Conservation (phyloP, 1,139 yeast species). For the Zhuliangozyma parablackwelliae region DNA sequence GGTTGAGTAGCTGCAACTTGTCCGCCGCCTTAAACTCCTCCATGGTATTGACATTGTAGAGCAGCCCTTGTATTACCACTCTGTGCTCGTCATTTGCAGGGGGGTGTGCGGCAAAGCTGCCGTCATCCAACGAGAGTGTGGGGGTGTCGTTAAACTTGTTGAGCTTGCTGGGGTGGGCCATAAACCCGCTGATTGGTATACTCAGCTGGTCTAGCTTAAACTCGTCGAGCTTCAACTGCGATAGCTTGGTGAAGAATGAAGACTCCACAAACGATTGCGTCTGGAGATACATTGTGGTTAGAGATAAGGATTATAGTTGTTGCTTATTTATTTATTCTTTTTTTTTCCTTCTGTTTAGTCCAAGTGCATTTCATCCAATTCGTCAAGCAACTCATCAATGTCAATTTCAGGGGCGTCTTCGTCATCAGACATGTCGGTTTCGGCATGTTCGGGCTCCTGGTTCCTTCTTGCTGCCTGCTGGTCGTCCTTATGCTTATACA, state of each 20-base stretch:
- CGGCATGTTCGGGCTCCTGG: slow-evolving; percentile 34
- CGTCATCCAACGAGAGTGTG: slow-evolving; percentile 32
- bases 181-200: slow-evolving; percentile 35
- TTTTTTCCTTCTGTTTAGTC: slow-evolving; percentile 30
- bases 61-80: slow-evolving; percentile 15
- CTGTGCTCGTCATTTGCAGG: slow-evolving; percentile 17
- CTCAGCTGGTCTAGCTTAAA: slow-evolving; percentile 56
- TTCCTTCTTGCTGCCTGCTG: slow-evolving; percentile 10
- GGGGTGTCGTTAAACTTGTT: slow-evolving; percentile 42
- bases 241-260: slow-evolving; percentile 73
- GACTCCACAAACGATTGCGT: slow-evolving; percentile 76
- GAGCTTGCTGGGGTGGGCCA: slow-evolving; percentile 26
- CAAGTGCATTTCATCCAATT: slow-evolving; percentile 86
- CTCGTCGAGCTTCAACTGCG: slow-evolving; percentile 62
- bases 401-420: slow-evolving; percentile 75
- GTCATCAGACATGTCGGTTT: slow-evolving; percentile 46
- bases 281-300: slow-evolving; percentile 43
- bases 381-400: slow-evolving; percentile 83
- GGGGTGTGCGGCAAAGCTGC: slow-evolving; percentile 25
- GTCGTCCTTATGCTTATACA: slow-evolving; percentile 53
- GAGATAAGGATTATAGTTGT: too few relatives aligned
- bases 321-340: background rate
- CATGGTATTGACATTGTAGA: slow-evolving; percentile 72
- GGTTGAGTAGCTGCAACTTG: slow-evolving; percentile 52
- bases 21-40: slow-evolving; percentile 74